Base-by-base conservation (phyloP, 2,329 filamentous ascomycete genomes). In the Alternaria brassicicola region DNA sequence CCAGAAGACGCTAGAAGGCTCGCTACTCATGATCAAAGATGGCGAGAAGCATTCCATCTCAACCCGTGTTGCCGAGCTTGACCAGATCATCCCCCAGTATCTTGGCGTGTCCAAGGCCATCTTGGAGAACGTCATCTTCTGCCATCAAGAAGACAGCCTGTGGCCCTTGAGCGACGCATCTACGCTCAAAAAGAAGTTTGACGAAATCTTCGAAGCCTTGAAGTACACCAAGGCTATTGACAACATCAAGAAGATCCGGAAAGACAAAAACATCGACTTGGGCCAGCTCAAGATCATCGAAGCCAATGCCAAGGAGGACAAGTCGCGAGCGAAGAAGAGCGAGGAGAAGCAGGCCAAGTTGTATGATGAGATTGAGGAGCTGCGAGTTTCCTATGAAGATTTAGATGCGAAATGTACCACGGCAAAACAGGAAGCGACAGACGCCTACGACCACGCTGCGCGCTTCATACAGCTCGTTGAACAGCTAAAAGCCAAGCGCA, bases 191-290 rank as follows among this genome's bases (percentile, higher is more conserved):
- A 96, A 96, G 77, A 90, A 89, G 51, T 99, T 99, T 60, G 95
- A 99, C 73, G 92, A 97, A 74, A 99, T 99, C 10, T 99, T 99
- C 67, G 95, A 98, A 78, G 95, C 95, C 1, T 83, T 92, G 78
- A 97, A 97, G 75, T 99, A 98, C 78, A 97, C 93, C 31, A 97
- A 97, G 72, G 95, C 93, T 17, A 96, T 99, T 59, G 93, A 97
- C 43, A 97, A 96, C 75, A 90, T 99, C 74, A 97, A 96, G 73
- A 76, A 88, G 9, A 83, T 98, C 48, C 85, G 89, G 36, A 99
- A 98, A 79, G 89, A 88, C 64, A 89, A 96, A 65, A 89, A 88
- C 33, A 88, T 90, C 63, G 85, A 94, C 61, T 83, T 98, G 9
- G 85, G 82, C 15, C 86, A 89, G 60, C 84, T 90, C 56, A 92